A percentile compares a stretch with the other conserved stretches of the same genome.
Evolutionary conservation across 305 asterid genomes (phyloP).

Genomic region (Solanum hybrid): DNA sequence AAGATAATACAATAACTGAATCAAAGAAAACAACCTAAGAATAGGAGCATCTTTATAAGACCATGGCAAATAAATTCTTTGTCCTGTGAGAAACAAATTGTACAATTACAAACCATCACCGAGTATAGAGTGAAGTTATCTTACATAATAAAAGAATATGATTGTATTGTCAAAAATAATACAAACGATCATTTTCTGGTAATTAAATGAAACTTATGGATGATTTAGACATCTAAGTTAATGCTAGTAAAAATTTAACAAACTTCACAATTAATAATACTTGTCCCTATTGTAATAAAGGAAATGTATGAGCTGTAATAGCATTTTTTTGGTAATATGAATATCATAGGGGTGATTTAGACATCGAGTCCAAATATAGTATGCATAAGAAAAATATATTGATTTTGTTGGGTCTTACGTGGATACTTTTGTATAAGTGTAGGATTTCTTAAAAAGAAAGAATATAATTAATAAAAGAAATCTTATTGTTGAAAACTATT

Average conservation of each 20-base stretch:
- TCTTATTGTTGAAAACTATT: background rate
- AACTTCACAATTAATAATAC: background rate
- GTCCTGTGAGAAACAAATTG: background rate
- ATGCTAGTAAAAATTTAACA: background rate
- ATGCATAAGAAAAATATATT: background rate
- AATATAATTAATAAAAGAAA: background rate
- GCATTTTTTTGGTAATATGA: background rate
- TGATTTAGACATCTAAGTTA: background rate
- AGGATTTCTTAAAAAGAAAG: background rate
- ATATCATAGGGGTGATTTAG: background rate
- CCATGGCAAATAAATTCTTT: background rate
- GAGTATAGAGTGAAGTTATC: background rate
- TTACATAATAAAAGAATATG: background rate
- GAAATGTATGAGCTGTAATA: background rate
- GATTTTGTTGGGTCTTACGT: background rate
- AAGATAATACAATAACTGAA: background rate
- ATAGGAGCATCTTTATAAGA: background rate
- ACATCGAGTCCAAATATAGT: background rate
- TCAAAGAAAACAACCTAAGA: background rate
- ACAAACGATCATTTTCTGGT: background rate
- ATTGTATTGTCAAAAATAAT: background rate
- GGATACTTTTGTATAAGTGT: background rate
- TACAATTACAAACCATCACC: background rate
- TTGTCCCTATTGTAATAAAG: background rate
- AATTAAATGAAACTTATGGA: background rate